Evolutionary conservation across 192 early-diverging fungal species (phyloP).

Genomic region (Coemansia sp.): DNA sequence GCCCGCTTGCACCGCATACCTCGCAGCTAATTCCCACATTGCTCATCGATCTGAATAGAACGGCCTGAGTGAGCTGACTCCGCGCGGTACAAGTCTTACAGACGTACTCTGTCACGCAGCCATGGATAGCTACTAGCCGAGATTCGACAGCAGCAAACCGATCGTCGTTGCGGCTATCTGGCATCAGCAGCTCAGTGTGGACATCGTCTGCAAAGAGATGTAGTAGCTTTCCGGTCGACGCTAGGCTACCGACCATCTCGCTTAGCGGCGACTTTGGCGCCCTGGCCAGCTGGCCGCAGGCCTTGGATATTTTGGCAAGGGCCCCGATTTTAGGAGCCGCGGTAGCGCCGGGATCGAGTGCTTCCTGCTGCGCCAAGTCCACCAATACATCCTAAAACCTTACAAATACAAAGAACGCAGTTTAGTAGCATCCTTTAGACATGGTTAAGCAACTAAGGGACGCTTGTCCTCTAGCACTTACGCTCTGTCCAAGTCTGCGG

Average conservation of each 20-base stretch:
- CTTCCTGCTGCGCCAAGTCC: constrained; percentile 3
- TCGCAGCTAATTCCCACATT: constrained; percentile 15
- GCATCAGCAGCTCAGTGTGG: constrained; percentile 10
- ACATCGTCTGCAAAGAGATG: constrained; percentile 33
- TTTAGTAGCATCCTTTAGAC: neutral
- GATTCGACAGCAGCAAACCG: constrained; percentile 14
- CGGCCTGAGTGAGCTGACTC: constrained; percentile 37
- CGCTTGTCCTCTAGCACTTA: constrained; percentile 7
- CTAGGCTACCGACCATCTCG: constrained; percentile 11
- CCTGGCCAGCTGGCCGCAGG: constrained; percentile 19
- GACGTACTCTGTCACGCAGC: constrained; percentile 19
- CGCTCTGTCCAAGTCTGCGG: neutral
- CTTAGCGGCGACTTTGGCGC: constrained; percentile 6
- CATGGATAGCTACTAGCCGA: constrained; percentile 20
- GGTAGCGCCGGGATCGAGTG: neutral
- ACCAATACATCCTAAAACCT: neutral
- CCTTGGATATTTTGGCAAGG: constrained; percentile 24
- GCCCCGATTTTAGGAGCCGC: too few relatives aligned
- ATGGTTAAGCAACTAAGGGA: neutral
- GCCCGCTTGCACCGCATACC: constrained; percentile 21
- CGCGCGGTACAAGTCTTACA: constrained; percentile 32
- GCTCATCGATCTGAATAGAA: constrained; percentile 33
- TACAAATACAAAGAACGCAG: neutral
- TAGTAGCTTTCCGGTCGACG: constrained; percentile 6
- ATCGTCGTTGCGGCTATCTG: constrained; percentile 5